A percentile compares a stretch with the other conserved stretches of the same genome.
phyloP scores from a whole-genome alignment of 495 filamentous ascomycete genomes.

The Trichocladium antarcticum region DNA sequence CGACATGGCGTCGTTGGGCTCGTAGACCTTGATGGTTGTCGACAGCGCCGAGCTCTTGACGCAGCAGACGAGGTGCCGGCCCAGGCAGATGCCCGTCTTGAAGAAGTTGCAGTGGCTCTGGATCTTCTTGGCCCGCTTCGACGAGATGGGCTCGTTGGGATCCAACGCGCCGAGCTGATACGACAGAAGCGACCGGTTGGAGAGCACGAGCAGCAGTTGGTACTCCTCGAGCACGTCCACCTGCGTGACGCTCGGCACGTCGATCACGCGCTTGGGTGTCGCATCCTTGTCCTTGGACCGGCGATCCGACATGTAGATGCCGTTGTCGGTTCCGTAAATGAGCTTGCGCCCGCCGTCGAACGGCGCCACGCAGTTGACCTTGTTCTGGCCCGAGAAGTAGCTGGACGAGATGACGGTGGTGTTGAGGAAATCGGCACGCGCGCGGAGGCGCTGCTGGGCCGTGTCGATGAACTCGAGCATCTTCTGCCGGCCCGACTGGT shows the following conservation, averaged over 20 bases:
- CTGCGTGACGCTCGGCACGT: constrained; percentile 79
- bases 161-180: constrained; percentile 77
- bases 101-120: constrained; percentile 96
- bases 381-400: constrained; percentile 71
- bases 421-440: constrained; percentile 87
- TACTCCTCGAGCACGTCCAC: constrained; percentile 96
- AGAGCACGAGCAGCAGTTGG: constrained; percentile 77
- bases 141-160: constrained; percentile 61
- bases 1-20: constrained; percentile 84
- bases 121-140: constrained; percentile 92
- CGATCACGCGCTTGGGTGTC: constrained; percentile 73
- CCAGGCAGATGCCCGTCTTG: constrained; percentile 89
- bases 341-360: constrained; percentile 93
- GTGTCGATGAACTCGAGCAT: constrained; percentile 93
- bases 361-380: constrained; percentile 88
- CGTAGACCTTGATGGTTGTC: constrained; percentile 94
- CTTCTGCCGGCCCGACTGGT: constrained; percentile 70
- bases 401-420: constrained; percentile 72
- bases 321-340: constrained; percentile 84
- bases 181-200: constrained; percentile 81
- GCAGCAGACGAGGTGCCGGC: constrained; percentile 86
- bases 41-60: constrained; percentile 84
- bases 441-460: constrained; percentile 74
- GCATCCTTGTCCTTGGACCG: constrained; percentile 65
- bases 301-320: constrained; percentile 83